A percentile compares a stretch with the other conserved stretches of the same genome.
Conservation (phyloP, 1,284 basidiomycete genomes). For the Melampsora larici-populina region DNA sequence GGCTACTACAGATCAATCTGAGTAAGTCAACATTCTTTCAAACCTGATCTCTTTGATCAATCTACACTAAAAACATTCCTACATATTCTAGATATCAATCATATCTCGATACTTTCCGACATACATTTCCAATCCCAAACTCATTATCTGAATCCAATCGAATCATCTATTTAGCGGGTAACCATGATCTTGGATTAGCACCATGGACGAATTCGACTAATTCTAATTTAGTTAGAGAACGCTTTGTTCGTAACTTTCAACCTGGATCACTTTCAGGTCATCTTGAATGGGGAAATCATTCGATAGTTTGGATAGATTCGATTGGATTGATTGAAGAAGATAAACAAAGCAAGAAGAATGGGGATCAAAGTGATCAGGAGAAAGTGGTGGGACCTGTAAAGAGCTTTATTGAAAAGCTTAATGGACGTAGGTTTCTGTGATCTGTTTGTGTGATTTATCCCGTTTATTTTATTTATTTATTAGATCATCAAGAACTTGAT, state of each 20-base stretch:
- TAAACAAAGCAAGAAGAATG: constrained; percentile 63
- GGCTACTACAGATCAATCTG: constrained; percentile 60
- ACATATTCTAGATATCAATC: constrained; percentile 60
- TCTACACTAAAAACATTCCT: constrained; percentile 17
- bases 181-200: constrained; percentile 72
- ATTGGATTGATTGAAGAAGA: constrained; percentile 73
- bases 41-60: constrained; percentile 44
- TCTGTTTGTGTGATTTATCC: too few relatives aligned
- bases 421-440: constrained; percentile 41
- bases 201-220: constrained; percentile 46
- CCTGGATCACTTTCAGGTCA: constrained; percentile 62
- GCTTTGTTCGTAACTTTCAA: constrained; percentile 49
- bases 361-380: constrained; percentile 62
- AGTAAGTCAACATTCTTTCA: too few relatives aligned
- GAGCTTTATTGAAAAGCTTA: constrained; percentile 46
- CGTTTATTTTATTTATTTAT: too few relatives aligned
- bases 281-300: constrained; percentile 72
- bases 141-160: constrained; percentile 55
- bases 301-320: constrained; percentile 69
- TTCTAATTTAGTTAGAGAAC: constrained; percentile 36
- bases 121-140: constrained; percentile 60
- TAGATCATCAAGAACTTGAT: too few relatives aligned
- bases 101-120: constrained; percentile 62
- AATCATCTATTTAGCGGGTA: constrained; percentile 72
- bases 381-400: constrained; percentile 54